These are phyloP conservation scores for Podaxis carcinomalis DNA, from an alignment of 768 basidiomycete genomes.

Conservation along the genomic window DNA sequence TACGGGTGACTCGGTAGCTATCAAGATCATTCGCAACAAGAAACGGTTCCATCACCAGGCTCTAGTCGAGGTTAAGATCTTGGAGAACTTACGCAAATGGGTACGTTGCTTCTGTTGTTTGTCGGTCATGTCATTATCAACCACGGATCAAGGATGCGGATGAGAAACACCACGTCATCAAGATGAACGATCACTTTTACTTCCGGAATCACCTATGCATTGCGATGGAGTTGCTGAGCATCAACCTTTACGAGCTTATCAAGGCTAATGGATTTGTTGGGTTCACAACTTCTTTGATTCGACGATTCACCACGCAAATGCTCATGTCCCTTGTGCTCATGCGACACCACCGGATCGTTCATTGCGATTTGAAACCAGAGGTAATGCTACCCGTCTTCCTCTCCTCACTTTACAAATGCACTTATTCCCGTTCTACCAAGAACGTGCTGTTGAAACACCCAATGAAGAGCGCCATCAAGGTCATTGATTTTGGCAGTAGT, in stretches of 20 bases:
- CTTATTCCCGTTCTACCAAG: conserved; percentile 34
- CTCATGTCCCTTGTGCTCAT: conserved; percentile 86
- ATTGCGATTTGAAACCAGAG: conserved; percentile 99
- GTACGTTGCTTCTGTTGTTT: conserved; percentile 40
- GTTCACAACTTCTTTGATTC: conserved; percentile 93
- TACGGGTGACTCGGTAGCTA: conserved; percentile 93
- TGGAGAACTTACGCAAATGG: conserved; percentile 97
- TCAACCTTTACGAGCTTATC: conserved; percentile 98
- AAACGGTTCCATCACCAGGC: conserved; percentile 99
- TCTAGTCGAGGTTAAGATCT: conserved; percentile 97
- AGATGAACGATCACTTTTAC: conserved; percentile 98
- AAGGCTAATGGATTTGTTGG: conserved; percentile 98
- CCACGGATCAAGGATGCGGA: conserved; percentile 70
- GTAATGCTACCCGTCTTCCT: conserved; percentile 29
- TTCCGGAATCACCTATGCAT: conserved; percentile 98
- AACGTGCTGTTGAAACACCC: conserved; percentile 95
- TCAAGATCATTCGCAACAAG: conserved; percentile 99
- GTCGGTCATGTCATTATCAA: background rate
- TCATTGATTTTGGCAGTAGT: conserved; percentile 98
- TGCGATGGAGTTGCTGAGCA: conserved; percentile 95
- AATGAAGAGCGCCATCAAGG: conserved; percentile 93
- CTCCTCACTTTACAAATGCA: background rate
- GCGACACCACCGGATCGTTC: conserved; percentile 96
- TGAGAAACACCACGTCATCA: conserved; percentile 95
- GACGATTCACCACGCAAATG: conserved; percentile 96